Base-by-base conservation (phyloP, 768 basidiomycete genomes). In the Leccinum uliginosum region DNA sequence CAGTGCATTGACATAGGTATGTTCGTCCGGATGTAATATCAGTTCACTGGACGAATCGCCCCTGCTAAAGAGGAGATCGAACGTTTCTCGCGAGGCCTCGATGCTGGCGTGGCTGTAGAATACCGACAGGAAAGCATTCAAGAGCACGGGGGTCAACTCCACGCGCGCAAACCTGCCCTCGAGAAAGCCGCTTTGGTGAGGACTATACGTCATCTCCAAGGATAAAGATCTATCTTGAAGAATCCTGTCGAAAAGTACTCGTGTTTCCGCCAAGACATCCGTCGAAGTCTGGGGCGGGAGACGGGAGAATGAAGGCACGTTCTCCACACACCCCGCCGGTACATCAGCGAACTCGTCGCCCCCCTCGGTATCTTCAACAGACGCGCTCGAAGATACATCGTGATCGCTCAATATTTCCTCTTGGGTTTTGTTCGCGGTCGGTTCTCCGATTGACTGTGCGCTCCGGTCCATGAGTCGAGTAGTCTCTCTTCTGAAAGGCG, bases 41-140 rank as follows among this genome's bases (percentile, higher is more conserved):
- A 30, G 47, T 17, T 6, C 27, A 17, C 15, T 3, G 4, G 51
- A 46, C 15, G 54, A 35, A 50, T 30, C n/a, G 1, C 74, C 59
- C 10, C 78, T 67, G 19, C 73, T 67, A 58, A 81, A 89, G 3
- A 86, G 57, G 4, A 67, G 69, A 58, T 76, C 69, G 68, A 87
- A 93, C 8, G 78, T 68, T 8, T 77, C 75, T 27, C 73, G 72
- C 3, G 81, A 74, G 2, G 65, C 66, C 26, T 81, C 77, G 43
- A 94, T 72, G 10, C 78, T 65, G 4, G 78, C 71, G 60, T 88
- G 86, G 3, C 71, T 68, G 63, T 88, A 88, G 67, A 86, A 81
- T 1, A 94, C 87, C 12, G 88, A 83, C 50, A 97, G 74, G 66
- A 91, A 98, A 3, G 93, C 82, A 62, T 88, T 91, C 60, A 94